phyloP scores from a whole-genome alignment of 2,329 filamentous ascomycete genomes.

The Cladosporium sp. region DNA sequence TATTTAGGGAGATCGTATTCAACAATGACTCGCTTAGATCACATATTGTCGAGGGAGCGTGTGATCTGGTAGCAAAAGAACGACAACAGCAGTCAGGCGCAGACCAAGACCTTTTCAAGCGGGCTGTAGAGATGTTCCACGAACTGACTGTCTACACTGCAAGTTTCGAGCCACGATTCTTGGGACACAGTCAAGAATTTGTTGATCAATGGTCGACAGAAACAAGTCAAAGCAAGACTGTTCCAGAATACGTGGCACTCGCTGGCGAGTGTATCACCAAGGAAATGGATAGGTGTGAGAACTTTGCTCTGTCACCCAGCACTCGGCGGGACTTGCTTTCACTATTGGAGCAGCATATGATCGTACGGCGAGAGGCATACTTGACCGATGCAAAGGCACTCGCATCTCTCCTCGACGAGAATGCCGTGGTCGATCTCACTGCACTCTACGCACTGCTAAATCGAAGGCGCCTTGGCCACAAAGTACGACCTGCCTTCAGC shows the following conservation, averaged over 20 bases:
- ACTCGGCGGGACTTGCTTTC: slow-evolving; percentile 75
- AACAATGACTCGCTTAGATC: slow-evolving; percentile 48
- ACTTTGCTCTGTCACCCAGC: slow-evolving; percentile 75
- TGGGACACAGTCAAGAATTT: slow-evolving; percentile 64
- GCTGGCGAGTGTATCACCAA: slow-evolving; percentile 64
- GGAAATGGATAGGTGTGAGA: slow-evolving; percentile 73
- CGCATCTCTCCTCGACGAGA: slow-evolving; percentile 66
- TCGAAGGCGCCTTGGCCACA: slow-evolving; percentile 64
- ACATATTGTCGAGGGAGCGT: slow-evolving; percentile 65
- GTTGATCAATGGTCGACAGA: slow-evolving; percentile 66
- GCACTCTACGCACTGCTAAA: slow-evolving; percentile 74
- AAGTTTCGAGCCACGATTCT: slow-evolving; percentile 72
- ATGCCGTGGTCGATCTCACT: slow-evolving; percentile 66
- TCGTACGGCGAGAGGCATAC: slow-evolving; percentile 59
- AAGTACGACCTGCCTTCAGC: slow-evolving; percentile 69
- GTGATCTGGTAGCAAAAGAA: slow-evolving; percentile 69
- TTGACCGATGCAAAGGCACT: slow-evolving; percentile 52
- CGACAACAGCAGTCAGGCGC: slow-evolving; percentile 52
- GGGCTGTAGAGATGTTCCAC: slow-evolving; percentile 77
- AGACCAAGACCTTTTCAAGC: slow-evolving; percentile 63
- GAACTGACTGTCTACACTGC: slow-evolving; percentile 76
- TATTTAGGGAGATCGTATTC: slow-evolving; percentile 66
- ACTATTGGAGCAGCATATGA: slow-evolving; percentile 67
- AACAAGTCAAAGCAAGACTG: slow-evolving; percentile 55
- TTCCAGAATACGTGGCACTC: slow-evolving; percentile 72